Conservation (phyloP, 2,329 filamentous ascomycete species). For the Penicillium sp. region DNA sequence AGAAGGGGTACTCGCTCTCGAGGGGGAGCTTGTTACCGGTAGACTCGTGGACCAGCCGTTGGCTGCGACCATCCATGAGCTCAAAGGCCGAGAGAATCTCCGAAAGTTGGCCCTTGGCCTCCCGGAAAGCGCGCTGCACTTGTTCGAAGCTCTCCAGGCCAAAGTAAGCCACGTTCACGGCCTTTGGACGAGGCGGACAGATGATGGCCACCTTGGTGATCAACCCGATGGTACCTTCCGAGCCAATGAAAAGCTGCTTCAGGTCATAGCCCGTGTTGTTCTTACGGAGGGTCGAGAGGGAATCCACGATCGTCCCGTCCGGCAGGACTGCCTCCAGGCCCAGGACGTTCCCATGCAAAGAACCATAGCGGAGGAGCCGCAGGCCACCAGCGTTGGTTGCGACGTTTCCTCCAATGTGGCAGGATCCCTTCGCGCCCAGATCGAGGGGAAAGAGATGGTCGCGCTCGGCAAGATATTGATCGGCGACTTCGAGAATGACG, state of each 20-base stretch:
- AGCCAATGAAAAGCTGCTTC: conserved; percentile 94
- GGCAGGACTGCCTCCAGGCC: conserved; percentile 90
- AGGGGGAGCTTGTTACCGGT: conserved; percentile 74
- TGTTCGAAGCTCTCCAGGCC: conserved; percentile 86
- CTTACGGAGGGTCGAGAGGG: conserved; percentile 82
- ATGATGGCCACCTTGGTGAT: conserved; percentile 86
- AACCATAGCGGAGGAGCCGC: conserved; percentile 84
- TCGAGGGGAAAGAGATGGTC: conserved; percentile 92
- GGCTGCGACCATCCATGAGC: conserved; percentile 84
- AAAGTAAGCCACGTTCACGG: conserved; percentile 92
- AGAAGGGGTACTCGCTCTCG: conserved; percentile 82
- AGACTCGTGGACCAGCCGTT: conserved; percentile 67
- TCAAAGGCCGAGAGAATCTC: conserved; percentile 98
- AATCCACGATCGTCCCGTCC: conserved; percentile 85
- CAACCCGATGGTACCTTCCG: conserved; percentile 89
- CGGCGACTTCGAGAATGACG: conserved; percentile 81
- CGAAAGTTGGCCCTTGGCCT: conserved; percentile 82
- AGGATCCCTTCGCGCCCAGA: conserved; percentile 95
- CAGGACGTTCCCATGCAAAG: conserved; percentile 85
- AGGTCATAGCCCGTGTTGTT: conserved; percentile 99
- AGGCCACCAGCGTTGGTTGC: conserved; percentile 93
- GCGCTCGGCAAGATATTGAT: conserved; percentile 75
- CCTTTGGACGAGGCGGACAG: conserved; percentile 79
- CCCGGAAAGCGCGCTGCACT: conserved; percentile 75
- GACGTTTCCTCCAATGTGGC: conserved; percentile 92